phyloP scores from a whole-genome alignment of 495 filamentous ascomycete species.

The Penicillium riverlandense region DNA sequence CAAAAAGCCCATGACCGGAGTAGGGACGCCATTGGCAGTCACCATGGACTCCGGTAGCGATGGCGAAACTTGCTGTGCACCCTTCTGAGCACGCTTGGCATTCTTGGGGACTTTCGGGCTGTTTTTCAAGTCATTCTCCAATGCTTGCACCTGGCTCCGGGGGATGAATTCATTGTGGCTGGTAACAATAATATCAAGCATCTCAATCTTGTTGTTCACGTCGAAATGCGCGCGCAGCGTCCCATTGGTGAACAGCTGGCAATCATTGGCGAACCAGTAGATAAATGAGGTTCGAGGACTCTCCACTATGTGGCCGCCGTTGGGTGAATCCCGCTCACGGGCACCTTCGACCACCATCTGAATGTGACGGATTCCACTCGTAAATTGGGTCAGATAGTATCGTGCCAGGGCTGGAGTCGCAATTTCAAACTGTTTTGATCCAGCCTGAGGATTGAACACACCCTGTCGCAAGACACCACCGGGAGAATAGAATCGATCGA shows the following conservation, averaged over 20 bases:
- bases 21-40: constrained; percentile 52
- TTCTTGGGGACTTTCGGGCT: constrained; percentile 64
- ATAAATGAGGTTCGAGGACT: constrained; percentile 55
- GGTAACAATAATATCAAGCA: constrained; percentile 59
- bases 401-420: constrained; percentile 65
- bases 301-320: constrained; percentile 59
- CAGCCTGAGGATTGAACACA: constrained; percentile 43
- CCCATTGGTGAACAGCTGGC: constrained; percentile 61
- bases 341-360: constrained; percentile 61
- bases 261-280: constrained; percentile 66
- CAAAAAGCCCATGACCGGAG: constrained; percentile 55
- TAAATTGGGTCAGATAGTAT: constrained; percentile 76
- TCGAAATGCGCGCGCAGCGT: constrained; percentile 60
- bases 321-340: constrained; percentile 48
- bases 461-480: constrained; percentile 62
- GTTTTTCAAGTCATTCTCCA: constrained; percentile 55
- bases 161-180: constrained; percentile 65
- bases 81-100: constrained; percentile 47
- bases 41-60: constrained; percentile 58
- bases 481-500: constrained; percentile 66
- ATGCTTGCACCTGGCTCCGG: constrained; percentile 38
- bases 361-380: constrained; percentile 72
- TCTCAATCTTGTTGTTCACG: constrained; percentile 59
- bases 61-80: constrained; percentile 36
- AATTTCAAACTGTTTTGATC: constrained; percentile 71